Evolutionary conservation across 805 yeast genomes (phyloP).

Genomic region (Ogataea paraovalis): DNA sequence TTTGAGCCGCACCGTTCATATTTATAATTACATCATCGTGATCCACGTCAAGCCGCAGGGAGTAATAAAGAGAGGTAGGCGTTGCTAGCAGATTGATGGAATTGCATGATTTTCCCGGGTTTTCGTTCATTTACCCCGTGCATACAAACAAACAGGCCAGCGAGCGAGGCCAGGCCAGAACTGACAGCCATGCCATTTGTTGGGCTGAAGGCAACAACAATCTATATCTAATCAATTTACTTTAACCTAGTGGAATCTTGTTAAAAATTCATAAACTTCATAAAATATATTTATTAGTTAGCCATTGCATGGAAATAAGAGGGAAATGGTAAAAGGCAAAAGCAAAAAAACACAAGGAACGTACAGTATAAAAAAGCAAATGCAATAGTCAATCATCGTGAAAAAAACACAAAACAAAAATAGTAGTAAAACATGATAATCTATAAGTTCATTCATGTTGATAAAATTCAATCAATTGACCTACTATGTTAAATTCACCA

Average conservation of each 20-base stretch:
- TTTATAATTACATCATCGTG: too few relatives aligned
- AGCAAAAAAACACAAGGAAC: background rate
- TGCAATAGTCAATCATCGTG: background rate
- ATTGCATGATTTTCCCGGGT: background rate
- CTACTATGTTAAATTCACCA: background rate
- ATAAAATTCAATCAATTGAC: too few relatives aligned
- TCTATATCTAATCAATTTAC: too few relatives aligned
- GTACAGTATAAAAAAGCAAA: background rate
- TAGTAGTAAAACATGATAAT: background rate
- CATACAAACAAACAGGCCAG: background rate
- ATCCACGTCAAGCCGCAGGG: too few relatives aligned
- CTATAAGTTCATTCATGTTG: background rate
- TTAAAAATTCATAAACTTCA: too few relatives aligned
- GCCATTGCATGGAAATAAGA: background rate
- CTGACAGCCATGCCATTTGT: too few relatives aligned
- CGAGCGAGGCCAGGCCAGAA: too few relatives aligned
- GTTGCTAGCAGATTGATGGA: too few relatives aligned
- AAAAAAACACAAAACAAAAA: background rate
- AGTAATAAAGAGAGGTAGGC: background rate
- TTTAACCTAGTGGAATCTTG: too few relatives aligned
- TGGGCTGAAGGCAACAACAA: too few relatives aligned
- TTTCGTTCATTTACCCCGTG: background rate
- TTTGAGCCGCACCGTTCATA: too few relatives aligned
- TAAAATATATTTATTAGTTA: background rate
- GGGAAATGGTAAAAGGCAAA: background rate